phyloP scores from a whole-genome alignment of 2,329 filamentous ascomycete genomes.

The Xylaria digitata region DNA sequence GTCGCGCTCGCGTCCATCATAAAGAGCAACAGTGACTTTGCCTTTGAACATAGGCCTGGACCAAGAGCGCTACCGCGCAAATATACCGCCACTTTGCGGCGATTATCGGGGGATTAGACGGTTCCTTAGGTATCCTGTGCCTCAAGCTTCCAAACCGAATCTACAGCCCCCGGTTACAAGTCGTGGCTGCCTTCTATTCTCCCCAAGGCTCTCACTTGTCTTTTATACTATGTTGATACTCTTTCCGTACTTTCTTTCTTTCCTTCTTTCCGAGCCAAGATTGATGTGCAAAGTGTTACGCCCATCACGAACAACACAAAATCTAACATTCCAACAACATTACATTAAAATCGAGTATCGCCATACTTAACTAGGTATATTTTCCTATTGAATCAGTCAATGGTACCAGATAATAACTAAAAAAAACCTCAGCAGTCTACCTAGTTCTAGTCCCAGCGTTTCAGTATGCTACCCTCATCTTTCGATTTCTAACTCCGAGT shows the following conservation, averaged over 20 bases:
- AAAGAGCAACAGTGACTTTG: background rate
- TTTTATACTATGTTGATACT: no score
- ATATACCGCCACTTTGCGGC: background rate
- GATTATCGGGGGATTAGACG: background rate
- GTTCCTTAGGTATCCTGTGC: background rate
- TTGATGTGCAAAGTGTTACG: background rate
- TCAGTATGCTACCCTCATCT: background rate
- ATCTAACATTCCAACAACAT: background rate
- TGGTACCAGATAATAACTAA: background rate
- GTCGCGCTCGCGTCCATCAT: background rate
- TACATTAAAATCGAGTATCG: background rate
- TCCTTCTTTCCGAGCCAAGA: background rate
- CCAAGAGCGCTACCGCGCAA: background rate
- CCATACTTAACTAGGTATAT: background rate
- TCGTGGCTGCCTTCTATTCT: background rate
- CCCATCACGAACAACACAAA: background rate
- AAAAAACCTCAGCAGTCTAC: no score
- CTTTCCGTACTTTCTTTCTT: background rate
- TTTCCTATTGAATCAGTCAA: background rate
- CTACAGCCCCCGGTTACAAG: background rate
- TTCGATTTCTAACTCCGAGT: background rate
- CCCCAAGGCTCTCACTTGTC: no score
- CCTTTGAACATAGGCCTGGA: background rate
- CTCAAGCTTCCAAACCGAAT: background rate
- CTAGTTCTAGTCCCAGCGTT: background rate